Evolutionary conservation across 306 rosid species (phyloP).

Genomic region (apple (Malus domestica)): DNA sequence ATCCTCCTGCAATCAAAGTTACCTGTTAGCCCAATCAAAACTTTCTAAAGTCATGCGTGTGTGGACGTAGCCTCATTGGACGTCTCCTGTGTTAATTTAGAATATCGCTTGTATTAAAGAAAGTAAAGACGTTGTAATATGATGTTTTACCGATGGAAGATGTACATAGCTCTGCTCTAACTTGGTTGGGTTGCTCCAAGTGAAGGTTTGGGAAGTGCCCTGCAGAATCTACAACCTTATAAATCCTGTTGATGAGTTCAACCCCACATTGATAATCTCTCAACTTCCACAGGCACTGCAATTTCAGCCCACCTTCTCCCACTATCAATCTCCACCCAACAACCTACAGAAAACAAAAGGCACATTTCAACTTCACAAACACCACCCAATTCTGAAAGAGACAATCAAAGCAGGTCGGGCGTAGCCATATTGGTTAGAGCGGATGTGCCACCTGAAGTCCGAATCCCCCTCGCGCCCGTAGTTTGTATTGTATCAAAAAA

Average conservation of each 20-base stretch:
- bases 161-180: conserved; percentile 79
- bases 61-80: too few species aligned
- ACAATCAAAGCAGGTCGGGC: background rate
- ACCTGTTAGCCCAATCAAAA: background rate
- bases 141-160: conserved; percentile 56
- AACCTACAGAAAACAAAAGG: conserved; percentile 36
- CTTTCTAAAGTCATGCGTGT: background rate
- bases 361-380: background rate
- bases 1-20: conserved; percentile 69
- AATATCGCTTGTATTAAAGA: too few species aligned
- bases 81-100: too few species aligned
- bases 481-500: too few species aligned
- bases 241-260: conserved; percentile 70
- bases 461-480: too few species aligned
- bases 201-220: conserved; percentile 79
- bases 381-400: too few species aligned
- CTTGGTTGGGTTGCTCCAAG: conserved; percentile 75
- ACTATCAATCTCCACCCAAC: conserved; percentile 78
- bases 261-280: conserved; percentile 69
- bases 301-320: conserved; percentile 54
- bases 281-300: conserved; percentile 87
- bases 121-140: background rate
- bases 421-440: too few species aligned
- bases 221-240: conserved; percentile 40
- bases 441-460: too few species aligned